A percentile compares a stretch with the other conserved stretches of the same genome.
These are phyloP conservation scores for Candida awuae DNA, from an alignment of 805 yeast species.

Conservation along the genomic window DNA sequence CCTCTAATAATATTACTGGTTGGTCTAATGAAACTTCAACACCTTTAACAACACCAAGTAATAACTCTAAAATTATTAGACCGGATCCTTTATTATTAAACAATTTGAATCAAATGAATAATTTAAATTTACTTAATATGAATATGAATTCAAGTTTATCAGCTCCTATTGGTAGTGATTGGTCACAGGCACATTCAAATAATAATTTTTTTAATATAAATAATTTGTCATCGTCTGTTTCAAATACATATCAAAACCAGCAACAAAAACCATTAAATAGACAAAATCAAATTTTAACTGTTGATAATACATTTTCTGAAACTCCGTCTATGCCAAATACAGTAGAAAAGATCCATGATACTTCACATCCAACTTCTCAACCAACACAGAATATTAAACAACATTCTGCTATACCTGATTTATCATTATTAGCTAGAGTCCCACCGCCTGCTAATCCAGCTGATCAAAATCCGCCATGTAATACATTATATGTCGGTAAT, in stretches of 20 bases:
- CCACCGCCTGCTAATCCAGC: conserved; percentile 97
- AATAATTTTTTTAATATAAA: neutral
- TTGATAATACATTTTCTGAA: no score
- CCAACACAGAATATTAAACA: neutral
- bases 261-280: conserved; percentile 8
- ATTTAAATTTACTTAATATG: neutral
- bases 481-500: conserved; percentile 93
- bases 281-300: no score
- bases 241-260: conserved; percentile 9
- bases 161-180: no score
- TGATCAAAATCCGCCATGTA: conserved; percentile 98
- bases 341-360: no score
- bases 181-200: no score
- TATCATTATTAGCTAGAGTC: conserved; percentile 66
- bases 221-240: conserved; percentile 3
- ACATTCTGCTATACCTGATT: conserved; percentile 42
- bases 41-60: conserved; percentile 10
- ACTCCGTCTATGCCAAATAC: no score
- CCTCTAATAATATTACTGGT: conserved; percentile 1
- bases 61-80: conserved; percentile 8
- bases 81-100: conserved; percentile 9
- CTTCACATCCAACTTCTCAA: conserved; percentile 2
- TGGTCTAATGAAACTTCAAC: conserved; percentile 11
- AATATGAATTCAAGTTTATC: no score
- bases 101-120: neutral